These are phyloP conservation scores for Somion occarium DNA, from an alignment of 1,284 basidiomycete genomes.

Conservation along the genomic window DNA sequence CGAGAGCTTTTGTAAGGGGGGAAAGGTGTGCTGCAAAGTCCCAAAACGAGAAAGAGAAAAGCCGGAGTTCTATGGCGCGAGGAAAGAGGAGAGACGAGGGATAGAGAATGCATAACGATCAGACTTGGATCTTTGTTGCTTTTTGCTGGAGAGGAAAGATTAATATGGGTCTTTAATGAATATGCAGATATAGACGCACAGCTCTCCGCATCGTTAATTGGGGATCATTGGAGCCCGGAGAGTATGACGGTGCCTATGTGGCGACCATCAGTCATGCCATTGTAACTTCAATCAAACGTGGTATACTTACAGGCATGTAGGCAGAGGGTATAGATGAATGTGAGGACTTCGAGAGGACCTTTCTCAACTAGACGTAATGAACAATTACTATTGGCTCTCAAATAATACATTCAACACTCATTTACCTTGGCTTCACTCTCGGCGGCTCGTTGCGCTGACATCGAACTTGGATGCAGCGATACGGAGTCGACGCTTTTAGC, in stretches of 20 bases:
- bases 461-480: constrained; percentile 59
- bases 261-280: constrained; percentile 4
- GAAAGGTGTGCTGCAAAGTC: constrained; percentile 24
- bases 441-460: constrained; percentile 59
- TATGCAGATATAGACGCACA: constrained; percentile 18
- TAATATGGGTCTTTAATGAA: constrained; percentile 2
- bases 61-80: constrained; percentile 5
- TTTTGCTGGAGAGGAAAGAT: constrained; percentile 18
- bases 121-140: constrained; percentile 19
- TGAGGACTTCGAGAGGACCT: constrained; percentile 26
- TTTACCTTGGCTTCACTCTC: constrained; percentile 72
- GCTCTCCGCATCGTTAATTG: constrained; percentile 34
- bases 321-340: constrained; percentile 14
- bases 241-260: constrained; percentile 16
- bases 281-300: constrained; percentile 5
- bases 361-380: constrained; percentile 20
- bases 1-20: constrained; percentile 1
- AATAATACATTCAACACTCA: background rate
- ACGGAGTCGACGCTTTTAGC: constrained; percentile 63
- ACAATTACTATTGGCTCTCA: constrained; percentile 12
- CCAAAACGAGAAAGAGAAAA: constrained; percentile 13
- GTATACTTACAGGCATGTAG: constrained; percentile 19
- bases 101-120: constrained; percentile 2
- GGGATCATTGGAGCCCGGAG: constrained; percentile 22
- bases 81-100: constrained; percentile 1